These are phyloP conservation scores for Typha latifolia DNA, from an alignment of 176 grass and related monocot genomes.

Conservation along the genomic window DNA sequence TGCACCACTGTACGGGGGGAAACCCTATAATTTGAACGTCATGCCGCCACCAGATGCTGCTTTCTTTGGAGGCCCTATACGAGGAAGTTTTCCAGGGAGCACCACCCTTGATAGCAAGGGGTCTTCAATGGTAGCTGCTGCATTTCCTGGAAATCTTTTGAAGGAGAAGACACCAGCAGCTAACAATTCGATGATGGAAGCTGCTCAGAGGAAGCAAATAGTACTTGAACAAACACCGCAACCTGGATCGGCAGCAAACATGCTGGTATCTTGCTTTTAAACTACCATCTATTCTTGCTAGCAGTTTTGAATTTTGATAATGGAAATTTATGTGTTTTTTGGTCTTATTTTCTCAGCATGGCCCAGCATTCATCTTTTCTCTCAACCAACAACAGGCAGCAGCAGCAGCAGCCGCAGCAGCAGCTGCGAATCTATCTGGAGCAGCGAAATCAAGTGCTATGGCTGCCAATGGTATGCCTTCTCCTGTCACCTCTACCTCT, in stretches of 20 bases:
- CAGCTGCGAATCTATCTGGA: slow-evolving; percentile 38
- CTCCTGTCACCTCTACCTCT: slow-evolving; percentile 25
- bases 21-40: slow-evolving; percentile 52
- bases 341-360: slow-evolving; percentile 33
- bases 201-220: slow-evolving; percentile 65
- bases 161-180: slow-evolving; percentile 41
- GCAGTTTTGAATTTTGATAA: neutral
- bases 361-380: slow-evolving; percentile 73
- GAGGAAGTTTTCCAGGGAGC: slow-evolving; percentile 61
- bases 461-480: slow-evolving; percentile 22
- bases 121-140: slow-evolving; percentile 18
- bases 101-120: slow-evolving; percentile 47
- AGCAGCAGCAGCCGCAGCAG: slow-evolving; percentile 33
- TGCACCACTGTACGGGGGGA: slow-evolving; percentile 47
- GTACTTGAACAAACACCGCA: slow-evolving; percentile 62
- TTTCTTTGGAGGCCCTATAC: slow-evolving; percentile 57
- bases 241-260: slow-evolving; percentile 35
- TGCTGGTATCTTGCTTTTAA: slow-evolving; percentile 42
- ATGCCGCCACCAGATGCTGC: slow-evolving; percentile 49
- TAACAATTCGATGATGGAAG: slow-evolving; percentile 41
- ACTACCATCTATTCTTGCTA: neutral
- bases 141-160: slow-evolving; percentile 35
- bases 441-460: slow-evolving; percentile 40
- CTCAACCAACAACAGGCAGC: slow-evolving; percentile 74
- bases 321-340: neutral